phyloP scores from a whole-genome alignment of 2,329 filamentous ascomycete genomes.

The Fusarium bulbicola region DNA sequence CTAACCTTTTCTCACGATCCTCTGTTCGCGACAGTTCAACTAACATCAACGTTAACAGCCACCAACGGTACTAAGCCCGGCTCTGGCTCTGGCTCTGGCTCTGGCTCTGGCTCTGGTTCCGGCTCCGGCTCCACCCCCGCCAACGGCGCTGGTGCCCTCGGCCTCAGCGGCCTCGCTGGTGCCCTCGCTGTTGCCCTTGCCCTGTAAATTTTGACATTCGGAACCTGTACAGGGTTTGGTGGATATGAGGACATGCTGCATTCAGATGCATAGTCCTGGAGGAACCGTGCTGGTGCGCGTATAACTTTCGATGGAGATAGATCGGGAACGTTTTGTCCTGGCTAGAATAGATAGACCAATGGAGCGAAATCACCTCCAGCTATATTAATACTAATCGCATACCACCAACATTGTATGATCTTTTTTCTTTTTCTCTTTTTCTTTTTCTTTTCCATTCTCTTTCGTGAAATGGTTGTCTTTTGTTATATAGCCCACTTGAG shows the following conservation, averaged over 20 bases:
- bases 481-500: background rate
- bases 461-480: too few relatives aligned
- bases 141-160: conserved; percentile 33
- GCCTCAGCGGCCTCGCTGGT: conserved; percentile 37
- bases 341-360: conserved; percentile 33
- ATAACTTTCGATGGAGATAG: conserved; percentile 37
- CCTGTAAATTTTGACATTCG: conserved; percentile 31
- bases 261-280: conserved; percentile 15
- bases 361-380: conserved; percentile 33
- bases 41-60: conserved; percentile 15
- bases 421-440: too few relatives aligned
- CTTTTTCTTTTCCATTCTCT: too few relatives aligned
- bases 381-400: conserved; percentile 43
- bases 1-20: conserved; percentile 18
- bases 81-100: background rate
- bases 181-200: conserved; percentile 36
- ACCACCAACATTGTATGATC: conserved; percentile 22
- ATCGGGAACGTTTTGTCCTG: conserved; percentile 27
- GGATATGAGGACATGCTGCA: conserved; percentile 14
- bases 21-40: conserved; percentile 1
- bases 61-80: conserved; percentile 31
- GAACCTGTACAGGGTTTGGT: conserved; percentile 4
- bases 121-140: conserved; percentile 1
- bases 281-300: conserved; percentile 36
- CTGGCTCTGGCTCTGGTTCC: background rate